Conservation (phyloP, 2,329 filamentous ascomycete genomes). For the Fusarium cicatricum region DNA sequence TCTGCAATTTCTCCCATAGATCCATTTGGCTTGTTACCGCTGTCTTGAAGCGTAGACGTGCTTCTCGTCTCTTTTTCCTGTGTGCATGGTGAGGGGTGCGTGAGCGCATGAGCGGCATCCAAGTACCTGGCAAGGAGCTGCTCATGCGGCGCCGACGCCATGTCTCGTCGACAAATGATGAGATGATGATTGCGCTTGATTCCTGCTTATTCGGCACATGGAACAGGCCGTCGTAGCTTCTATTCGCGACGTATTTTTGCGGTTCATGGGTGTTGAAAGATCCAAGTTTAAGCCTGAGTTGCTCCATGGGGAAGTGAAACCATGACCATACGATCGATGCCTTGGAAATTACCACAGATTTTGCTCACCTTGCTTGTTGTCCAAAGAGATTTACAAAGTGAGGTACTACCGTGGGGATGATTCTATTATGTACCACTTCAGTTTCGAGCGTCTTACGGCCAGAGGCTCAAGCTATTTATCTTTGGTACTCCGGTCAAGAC, state of each 20-base stretch:
- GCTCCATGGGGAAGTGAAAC: slow-evolving; percentile 7
- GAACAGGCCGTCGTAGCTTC: neutral
- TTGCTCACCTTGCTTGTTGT: no score
- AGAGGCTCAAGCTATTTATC: neutral
- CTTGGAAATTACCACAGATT: no score
- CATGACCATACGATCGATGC: slow-evolving; percentile 2
- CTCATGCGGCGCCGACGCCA: slow-evolving; percentile 29
- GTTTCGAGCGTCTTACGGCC: no score
- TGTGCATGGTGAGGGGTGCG: neutral
- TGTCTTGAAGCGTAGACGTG: neutral
- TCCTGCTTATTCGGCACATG: neutral
- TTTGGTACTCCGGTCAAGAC: neutral
- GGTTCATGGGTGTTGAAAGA: neutral
- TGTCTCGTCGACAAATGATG: slow-evolving; percentile 8
- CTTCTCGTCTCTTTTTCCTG: neutral
- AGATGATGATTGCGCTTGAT: neutral
- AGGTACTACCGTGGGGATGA: no score
- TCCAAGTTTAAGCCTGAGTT: neutral
- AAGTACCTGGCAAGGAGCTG: slow-evolving; percentile 40
- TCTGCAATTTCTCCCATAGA: neutral
- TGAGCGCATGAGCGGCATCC: slow-evolving; percentile 32
- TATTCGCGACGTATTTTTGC: neutral
- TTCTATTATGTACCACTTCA: no score
- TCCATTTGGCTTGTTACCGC: neutral
- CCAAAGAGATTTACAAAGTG: no score